Conservation (phyloP, 768 basidiomycete species). For the Lactarius indigo region DNA sequence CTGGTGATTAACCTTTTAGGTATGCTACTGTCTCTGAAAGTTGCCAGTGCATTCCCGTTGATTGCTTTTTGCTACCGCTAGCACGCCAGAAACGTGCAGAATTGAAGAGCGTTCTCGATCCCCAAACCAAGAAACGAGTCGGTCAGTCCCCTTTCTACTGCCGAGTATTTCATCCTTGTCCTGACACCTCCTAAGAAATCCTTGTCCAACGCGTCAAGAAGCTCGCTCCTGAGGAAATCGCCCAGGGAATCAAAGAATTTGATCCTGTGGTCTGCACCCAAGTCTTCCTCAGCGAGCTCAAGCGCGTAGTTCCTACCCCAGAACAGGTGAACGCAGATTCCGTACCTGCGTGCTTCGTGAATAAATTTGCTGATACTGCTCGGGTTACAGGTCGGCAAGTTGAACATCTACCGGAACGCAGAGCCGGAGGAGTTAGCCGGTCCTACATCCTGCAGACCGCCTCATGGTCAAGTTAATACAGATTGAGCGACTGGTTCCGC, state of each 20-base stretch:
- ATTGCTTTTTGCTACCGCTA: conserved; percentile 30
- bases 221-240: conserved; percentile 84
- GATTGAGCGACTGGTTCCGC: conserved; percentile 80
- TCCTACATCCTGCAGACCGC: conserved; percentile 91
- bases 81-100: conserved; percentile 85
- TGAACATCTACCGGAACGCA: conserved; percentile 86
- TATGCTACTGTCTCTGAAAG: conserved; percentile 33
- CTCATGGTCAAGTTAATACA: conserved; percentile 97
- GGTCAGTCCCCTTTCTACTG: conserved; percentile 52
- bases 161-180: neutral
- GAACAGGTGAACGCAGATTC: conserved; percentile 59
- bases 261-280: conserved; percentile 85
- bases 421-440: conserved; percentile 80
- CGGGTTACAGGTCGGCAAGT: conserved; percentile 68
- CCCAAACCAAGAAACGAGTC: conserved; percentile 89
- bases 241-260: conserved; percentile 77
- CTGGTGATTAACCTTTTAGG: conserved; percentile 88
- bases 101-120: conserved; percentile 85
- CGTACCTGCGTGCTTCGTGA: neutral
- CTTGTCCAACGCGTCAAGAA: conserved; percentile 84
- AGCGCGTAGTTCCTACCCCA: conserved; percentile 84
- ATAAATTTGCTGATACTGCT: neutral
- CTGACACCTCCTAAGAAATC: conserved; percentile 57
- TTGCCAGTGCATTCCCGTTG: neutral
- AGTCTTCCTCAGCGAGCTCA: conserved; percentile 84